A percentile compares a stretch with the other conserved stretches of the same genome.
These are phyloP conservation scores for Tricladium varicosporioides DNA, from an alignment of 2,329 filamentous ascomycete species.

Conservation along the genomic window DNA sequence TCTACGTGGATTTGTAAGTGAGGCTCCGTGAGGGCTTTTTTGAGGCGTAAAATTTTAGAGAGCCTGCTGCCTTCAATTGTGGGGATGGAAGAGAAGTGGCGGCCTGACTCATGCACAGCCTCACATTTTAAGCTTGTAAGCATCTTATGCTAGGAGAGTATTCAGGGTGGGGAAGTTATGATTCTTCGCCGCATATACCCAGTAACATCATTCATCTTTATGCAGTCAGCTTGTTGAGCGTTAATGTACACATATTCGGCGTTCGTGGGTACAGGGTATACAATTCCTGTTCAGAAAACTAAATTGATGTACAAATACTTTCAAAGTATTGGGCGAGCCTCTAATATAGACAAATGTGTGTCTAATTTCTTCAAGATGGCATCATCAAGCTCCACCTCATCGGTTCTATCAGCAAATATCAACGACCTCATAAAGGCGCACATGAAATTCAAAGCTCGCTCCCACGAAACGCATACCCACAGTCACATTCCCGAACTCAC, in stretches of 20 bases:
- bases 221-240: no score
- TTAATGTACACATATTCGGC: no score
- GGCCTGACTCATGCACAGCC: neutral
- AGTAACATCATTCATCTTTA: no score
- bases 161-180: no score
- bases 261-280: no score
- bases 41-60: neutral
- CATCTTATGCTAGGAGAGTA: no score
- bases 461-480: slow-evolving; percentile 3
- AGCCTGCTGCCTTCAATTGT: neutral
- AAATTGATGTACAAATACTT: no score
- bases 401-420: neutral
- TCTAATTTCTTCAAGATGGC: neutral
- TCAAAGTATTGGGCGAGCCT: no score
- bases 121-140: neutral
- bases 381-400: neutral
- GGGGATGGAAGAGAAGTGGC: neutral
- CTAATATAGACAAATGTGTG: no score
- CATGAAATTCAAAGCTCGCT: slow-evolving; percentile 6
- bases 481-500: slow-evolving; percentile 8
- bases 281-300: no score
- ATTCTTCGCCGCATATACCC: neutral
- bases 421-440: neutral
- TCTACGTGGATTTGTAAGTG: neutral
- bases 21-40: neutral